Base-by-base conservation (phyloP, 169 alveolate genomes). In the Plasmodium coatneyi region DNA sequence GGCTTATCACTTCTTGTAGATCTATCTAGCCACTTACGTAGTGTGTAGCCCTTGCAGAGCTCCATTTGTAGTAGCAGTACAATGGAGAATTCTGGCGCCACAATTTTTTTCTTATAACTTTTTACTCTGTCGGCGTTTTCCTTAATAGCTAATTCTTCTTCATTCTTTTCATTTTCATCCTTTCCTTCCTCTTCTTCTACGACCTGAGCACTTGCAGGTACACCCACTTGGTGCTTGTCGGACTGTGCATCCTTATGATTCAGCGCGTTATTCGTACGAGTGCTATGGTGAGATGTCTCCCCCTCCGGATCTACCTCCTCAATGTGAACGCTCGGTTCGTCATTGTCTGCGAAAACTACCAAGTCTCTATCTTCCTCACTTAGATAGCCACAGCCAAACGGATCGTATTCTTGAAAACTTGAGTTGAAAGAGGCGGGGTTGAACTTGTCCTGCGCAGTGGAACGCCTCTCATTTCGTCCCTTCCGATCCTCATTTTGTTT, bases 51-150 rank as follows among this genome's bases (percentile, higher is more conserved):
- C 34, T 93, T 82, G 92, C 98, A 97, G 60, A 97, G 91, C 84
- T 97, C 99, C 99, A 97, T 97, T 60, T 97, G 98, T n/a, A 97
- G 96, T 92, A 97, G 93, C 71, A 97, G 96, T 12, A 95, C 97
- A 19, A 95, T 96, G 28, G 96, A 96, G 70, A 92, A 95, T 78
- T 71, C 95, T 43, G 92, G 94, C 34, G 93, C 95, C 46, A 49
- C 25, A 49, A 84, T 83, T 66, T 93, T 96, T 56, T 95, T 95
- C 82, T 78, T 82, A 41, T 90, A 79, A 39, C 81, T 46, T 86
- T 82, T 82, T 71, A 84, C 74, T 70, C 79, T 39, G 22, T 84
- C 80, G 25, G 52, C 91, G 60, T 93, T 71, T 30, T 83, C 92
- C 43, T 89, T 83, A 70, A 84, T 92, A 41, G 79, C 92, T 71